phyloP scores from a whole-genome alignment of 192 early-diverging fungal genomes.

The Diversispora epigaea region DNA sequence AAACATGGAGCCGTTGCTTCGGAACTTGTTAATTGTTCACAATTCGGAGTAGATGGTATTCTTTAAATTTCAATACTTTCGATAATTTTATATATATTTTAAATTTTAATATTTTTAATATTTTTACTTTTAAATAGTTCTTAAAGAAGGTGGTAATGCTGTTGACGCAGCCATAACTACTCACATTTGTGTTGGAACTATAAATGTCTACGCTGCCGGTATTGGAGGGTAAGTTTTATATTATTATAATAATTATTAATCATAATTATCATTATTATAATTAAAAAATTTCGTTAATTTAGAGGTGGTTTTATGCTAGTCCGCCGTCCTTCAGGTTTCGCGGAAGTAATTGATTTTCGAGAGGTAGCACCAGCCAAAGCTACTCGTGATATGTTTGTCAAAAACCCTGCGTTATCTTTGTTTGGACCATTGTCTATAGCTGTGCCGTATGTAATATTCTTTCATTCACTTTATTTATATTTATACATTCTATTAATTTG shows the following conservation, averaged over 20 bases:
- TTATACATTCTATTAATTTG: too few species aligned
- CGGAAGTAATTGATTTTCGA: not conserved
- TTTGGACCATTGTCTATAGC: not conserved
- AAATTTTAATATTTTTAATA: not conserved
- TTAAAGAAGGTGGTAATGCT: constrained; percentile 84
- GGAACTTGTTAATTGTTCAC: constrained; percentile 68
- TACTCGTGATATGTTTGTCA: not conserved
- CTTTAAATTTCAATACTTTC: not conserved
- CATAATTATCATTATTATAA: not conserved
- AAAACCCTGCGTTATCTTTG: not conserved
- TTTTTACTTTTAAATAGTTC: constrained; percentile 37
- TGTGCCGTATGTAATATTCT: not conserved
- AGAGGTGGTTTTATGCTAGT: not conserved
- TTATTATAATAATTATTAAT: not conserved
- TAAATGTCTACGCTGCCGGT: constrained; percentile 83
- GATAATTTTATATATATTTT: not conserved
- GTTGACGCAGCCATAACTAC: constrained; percentile 87
- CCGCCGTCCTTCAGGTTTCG: not conserved
- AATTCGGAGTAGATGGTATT: constrained; percentile 62
- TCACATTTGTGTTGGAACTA: constrained; percentile 80
- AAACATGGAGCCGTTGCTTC: constrained; percentile 67
- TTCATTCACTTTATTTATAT: too few species aligned
- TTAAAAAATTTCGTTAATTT: not conserved
- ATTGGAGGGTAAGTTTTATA: constrained; percentile 64
- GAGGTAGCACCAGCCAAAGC: not conserved